Evolutionary conservation across 2,329 filamentous ascomycete genomes (phyloP).

Genomic region (Alternaria panax): DNA sequence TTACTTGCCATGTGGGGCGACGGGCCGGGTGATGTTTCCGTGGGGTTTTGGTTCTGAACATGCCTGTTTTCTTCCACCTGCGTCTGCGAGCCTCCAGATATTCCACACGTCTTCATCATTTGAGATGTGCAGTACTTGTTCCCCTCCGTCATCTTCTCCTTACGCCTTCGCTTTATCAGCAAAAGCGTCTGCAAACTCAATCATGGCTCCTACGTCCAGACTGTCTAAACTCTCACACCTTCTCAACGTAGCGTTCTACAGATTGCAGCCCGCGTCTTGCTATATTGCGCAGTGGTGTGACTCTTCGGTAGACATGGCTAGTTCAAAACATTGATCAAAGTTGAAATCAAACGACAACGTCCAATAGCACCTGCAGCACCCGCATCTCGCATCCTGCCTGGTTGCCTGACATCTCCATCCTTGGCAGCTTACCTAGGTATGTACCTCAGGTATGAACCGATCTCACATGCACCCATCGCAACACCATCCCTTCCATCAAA

Average conservation of each 20-base stretch:
- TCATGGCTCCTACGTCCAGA: background rate
- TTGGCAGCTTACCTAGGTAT: background rate
- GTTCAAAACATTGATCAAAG: background rate
- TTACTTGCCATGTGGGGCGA: slow-evolving; percentile 15
- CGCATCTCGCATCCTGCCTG: background rate
- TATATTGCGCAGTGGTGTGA: background rate
- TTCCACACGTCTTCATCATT: too few relatives aligned
- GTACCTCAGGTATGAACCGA: background rate
- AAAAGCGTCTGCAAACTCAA: background rate
- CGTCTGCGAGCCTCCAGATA: background rate
- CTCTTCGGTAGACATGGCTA: background rate
- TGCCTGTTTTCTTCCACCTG: background rate
- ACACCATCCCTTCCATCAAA: background rate
- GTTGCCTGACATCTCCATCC: slow-evolving; percentile 5
- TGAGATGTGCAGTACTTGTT: too few relatives aligned
- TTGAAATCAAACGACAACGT: background rate
- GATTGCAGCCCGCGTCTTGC: background rate
- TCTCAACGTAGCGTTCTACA: background rate
- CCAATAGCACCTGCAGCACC: background rate
- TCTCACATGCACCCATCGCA: background rate
- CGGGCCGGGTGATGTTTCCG: slow-evolving; percentile 2
- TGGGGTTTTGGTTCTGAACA: background rate
- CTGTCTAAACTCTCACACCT: background rate
- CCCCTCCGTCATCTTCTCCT: too few relatives aligned
- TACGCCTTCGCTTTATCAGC: background rate